Evolutionary conservation across 495 filamentous ascomycete genomes (phyloP).

Genomic region (Penicillium daleae): DNA sequence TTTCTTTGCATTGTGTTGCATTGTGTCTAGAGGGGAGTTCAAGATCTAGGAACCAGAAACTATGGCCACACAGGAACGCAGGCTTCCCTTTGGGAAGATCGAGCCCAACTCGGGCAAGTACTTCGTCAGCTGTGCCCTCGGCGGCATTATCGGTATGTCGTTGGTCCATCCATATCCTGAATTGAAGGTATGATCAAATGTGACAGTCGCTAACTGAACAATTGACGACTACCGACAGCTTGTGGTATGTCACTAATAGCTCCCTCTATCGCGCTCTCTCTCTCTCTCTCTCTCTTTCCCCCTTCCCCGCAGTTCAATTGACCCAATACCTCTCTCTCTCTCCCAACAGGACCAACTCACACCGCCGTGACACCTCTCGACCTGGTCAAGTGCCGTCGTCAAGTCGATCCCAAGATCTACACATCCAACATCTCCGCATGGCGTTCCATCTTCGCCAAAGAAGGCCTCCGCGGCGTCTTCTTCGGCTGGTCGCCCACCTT

Average conservation of each 20-base stretch:
- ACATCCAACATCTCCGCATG: slow-evolving; percentile 68
- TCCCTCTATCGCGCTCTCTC: slow-evolving; percentile 3
- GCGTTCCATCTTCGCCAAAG: slow-evolving; percentile 63
- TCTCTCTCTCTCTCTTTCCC: not conserved
- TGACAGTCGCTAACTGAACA: slow-evolving; percentile 5
- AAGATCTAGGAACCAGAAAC: not conserved
- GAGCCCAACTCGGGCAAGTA: slow-evolving; percentile 70
- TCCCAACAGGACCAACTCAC: slow-evolving; percentile 56
- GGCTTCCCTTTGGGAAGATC: slow-evolving; percentile 57
- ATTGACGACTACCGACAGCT: slow-evolving; percentile 38
- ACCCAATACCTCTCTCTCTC: slow-evolving; percentile 7
- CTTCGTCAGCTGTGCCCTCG: slow-evolving; percentile 65
- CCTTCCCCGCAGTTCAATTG: slow-evolving; percentile 12
- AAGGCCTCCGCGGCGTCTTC: slow-evolving; percentile 71
- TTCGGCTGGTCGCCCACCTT: slow-evolving; percentile 75
- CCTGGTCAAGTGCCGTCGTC: slow-evolving; percentile 72
- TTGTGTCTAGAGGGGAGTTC: not conserved
- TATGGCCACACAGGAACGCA: slow-evolving; percentile 46
- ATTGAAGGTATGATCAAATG: not conserved
- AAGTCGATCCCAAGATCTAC: slow-evolving; percentile 74
- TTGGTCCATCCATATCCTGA: not conserved
- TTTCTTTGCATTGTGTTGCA: slow-evolving; percentile 8
- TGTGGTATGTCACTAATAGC: slow-evolving; percentile 54
- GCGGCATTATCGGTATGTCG: slow-evolving; percentile 64
- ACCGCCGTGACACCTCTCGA: slow-evolving; percentile 65